Evolutionary conservation across 331 rosid species (phyloP), one percentile per base, ranked within the genome.

Genomic region (Rosa hybrid): DNA sequence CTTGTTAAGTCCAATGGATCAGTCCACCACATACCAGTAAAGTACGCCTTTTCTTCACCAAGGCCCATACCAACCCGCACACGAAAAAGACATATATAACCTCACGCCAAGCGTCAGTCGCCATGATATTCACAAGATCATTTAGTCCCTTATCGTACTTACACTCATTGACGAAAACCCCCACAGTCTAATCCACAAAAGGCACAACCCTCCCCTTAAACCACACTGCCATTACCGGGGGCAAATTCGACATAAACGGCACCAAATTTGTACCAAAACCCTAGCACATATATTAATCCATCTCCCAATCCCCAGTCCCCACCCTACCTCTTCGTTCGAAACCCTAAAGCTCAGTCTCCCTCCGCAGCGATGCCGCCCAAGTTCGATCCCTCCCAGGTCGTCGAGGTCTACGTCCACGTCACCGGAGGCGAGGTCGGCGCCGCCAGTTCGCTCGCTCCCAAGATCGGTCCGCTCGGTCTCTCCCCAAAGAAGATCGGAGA

Each of bases 341-440:
- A 64, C 70, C 70, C 70, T 13, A 13, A 64, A 30, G 3, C 23
- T 17, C 76, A 9, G 25, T 62, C 56, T 8, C 14, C 7, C 51
- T 38, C 64, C 39, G 38, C 80, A 20, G 82, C 84, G 77, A 89
- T 89, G 97, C 94, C 91, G 90, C 97, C 97, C 48, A 93, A 93
- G 90, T 79, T 93, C 56, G 97, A 93, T 75, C 96, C 97, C 14
- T 49, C 94, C 0, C 97, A 89, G 85, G 88, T 92, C 14, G 92
- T 91, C 44, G 97, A 92, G 34, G 97, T 92, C 5, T 91, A 57
- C 63, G 94, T 92, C 67, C 78, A 96, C 74, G 96, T 92, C 76
- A 92, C 96, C 59, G 96, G 94, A 21, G 97, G 97, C 7, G 97
- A 92, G 74, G 97, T 91, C 12, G 97, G 97, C 1, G 97, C 97